Evolutionary conservation across 2,329 filamentous ascomycete species (phyloP).

Genomic region (Mycosphaerella sp.): DNA sequence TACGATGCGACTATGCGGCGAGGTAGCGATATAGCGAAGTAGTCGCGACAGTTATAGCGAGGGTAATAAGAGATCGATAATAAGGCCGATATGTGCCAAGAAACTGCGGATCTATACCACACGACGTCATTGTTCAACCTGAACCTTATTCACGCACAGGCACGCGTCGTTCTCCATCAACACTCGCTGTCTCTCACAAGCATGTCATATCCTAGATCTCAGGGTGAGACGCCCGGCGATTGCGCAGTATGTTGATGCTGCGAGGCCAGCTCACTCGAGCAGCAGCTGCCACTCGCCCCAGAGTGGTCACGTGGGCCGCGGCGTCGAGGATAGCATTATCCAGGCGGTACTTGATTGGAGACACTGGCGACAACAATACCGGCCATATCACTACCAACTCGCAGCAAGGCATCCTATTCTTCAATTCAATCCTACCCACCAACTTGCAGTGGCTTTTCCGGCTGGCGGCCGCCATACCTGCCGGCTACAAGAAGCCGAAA

Average conservation of each 20-base stretch:
- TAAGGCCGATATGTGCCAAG: no score
- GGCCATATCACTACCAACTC: slow-evolving; percentile 74
- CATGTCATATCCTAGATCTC: no score
- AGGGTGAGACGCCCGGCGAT: not conserved
- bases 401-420: slow-evolving; percentile 80
- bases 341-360: slow-evolving; percentile 17
- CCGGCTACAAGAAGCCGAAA: slow-evolving; percentile 11
- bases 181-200: no score
- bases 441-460: slow-evolving; percentile 60
- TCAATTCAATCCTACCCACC: slow-evolving; percentile 86
- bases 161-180: no score
- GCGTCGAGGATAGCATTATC: slow-evolving; percentile 2
- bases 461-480: slow-evolving; percentile 44
- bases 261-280: not conserved
- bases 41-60: no score
- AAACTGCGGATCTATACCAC: no score
- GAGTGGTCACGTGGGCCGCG: not conserved
- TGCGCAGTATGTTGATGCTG: not conserved
- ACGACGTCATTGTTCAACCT: no score
- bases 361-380: slow-evolving; percentile 49
- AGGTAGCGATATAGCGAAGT: no score
- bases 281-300: not conserved
- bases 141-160: no score
- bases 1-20: no score
- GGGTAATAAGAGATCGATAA: no score